Evolutionary conservation across 73 alveolate genomes (phyloP).

Genomic region (Paramecium sexaurelia): DNA sequence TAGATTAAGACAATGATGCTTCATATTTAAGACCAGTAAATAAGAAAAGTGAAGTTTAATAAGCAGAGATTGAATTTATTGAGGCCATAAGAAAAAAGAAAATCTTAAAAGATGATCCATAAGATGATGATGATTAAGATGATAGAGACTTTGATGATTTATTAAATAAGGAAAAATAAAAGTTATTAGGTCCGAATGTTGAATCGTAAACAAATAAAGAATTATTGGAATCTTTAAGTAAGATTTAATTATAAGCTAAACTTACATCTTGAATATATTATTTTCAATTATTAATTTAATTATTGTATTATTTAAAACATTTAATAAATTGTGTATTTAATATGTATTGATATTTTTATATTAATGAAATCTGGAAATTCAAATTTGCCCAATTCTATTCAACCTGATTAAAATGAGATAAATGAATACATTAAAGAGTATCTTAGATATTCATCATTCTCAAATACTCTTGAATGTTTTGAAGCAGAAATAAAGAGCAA

Average conservation of each 20-base stretch:
- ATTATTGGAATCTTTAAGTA: background rate
- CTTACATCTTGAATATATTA: background rate
- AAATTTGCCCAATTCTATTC: background rate
- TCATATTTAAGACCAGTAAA: background rate
- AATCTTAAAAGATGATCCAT: background rate
- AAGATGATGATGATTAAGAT: background rate
- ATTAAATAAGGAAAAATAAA: background rate
- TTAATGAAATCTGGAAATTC: slow-evolving; percentile 39
- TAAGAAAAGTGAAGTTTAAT: background rate
- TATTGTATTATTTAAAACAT: background rate
- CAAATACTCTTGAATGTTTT: slow-evolving; percentile 88
- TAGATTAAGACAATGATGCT: background rate
- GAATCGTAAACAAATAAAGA: background rate
- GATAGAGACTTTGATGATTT: background rate
- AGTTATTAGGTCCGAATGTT: background rate
- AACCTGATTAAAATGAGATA: slow-evolving; percentile 24
- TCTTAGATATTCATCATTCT: slow-evolving; percentile 78
- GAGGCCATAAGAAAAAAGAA: background rate
- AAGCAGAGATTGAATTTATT: background rate
- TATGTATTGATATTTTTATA: background rate
- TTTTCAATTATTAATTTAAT: too few species aligned
- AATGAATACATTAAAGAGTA: slow-evolving; percentile 90
- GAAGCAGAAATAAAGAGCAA: slow-evolving; percentile 88
- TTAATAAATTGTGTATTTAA: background rate
- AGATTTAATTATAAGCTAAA: background rate